Percentiles rank a stretch among this genome's conserved stretches.
phyloP scores from a whole-genome alignment of 306 rosid species.

The Cucurbita moschata region DNA sequence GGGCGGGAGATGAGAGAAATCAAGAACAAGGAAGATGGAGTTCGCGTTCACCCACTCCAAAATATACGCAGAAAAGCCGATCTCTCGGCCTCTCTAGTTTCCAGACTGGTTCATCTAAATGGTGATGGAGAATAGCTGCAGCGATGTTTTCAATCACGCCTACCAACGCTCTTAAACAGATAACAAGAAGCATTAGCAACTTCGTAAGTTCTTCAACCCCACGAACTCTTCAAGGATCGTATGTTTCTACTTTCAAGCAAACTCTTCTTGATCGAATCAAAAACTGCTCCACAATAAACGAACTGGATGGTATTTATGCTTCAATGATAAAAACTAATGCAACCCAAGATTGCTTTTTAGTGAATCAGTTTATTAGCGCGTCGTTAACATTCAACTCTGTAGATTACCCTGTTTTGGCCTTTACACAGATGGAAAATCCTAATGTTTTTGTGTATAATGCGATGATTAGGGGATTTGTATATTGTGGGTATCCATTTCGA shows the following conservation, averaged over 20 bases:
- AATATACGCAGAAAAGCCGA: no score
- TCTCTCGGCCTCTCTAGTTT: neutral
- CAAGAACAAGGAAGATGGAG: neutral
- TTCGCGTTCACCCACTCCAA: no score
- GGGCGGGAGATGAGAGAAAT: neutral
- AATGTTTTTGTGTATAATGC: conserved; percentile 55
- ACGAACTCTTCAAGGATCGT: neutral
- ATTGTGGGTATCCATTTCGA: conserved; percentile 17
- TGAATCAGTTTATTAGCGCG: conserved; percentile 21
- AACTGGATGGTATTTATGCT: conserved; percentile 40
- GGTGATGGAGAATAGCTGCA: neutral
- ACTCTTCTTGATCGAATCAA: conserved; percentile 22
- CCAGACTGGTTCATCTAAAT: neutral
- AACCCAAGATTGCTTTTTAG: conserved; percentile 26
- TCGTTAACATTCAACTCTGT: conserved; percentile 5
- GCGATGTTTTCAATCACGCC: neutral
- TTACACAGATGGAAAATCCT: conserved; percentile 33
- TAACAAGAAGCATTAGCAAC: neutral
- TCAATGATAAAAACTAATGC: conserved; percentile 40
- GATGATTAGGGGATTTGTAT: conserved; percentile 44
- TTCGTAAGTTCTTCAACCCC: neutral
- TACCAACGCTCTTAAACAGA: neutral
- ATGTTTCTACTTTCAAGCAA: conserved; percentile 5
- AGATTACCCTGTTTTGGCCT: conserved; percentile 28
- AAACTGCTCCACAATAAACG: conserved; percentile 16